Base-by-base conservation (phyloP, 371 early-diverging fungal genomes). In the Parasitella parasitica region DNA sequence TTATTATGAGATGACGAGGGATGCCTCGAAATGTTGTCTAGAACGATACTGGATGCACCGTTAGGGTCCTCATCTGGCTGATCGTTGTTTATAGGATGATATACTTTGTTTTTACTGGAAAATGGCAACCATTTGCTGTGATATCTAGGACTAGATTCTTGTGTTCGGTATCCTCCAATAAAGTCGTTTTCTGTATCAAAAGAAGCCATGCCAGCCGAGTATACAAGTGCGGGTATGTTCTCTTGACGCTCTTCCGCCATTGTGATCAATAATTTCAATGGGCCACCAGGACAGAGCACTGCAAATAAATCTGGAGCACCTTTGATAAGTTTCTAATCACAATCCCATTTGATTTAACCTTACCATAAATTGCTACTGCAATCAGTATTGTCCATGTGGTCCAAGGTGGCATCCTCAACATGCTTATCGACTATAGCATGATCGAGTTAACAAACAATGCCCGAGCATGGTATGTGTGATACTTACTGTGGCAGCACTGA, bases 161-260 rank as follows among this genome's bases (percentile, higher is more conserved):
- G 24, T 18, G 64, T 69, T 12, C 36, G n/a, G 36, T 69, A 69
- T 1, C 64, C 60, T n/a, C 51, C 60, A 30, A 57, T 39, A 34
- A 50, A 13, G 18, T 50, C 48, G 12, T 43, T 22, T 2, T 56
- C 30, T 5, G 38, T 41, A 15, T 69, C 64, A 24, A 64, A 50
- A 16, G 57, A 53, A 12, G 69, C 61, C 69, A 69, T 69, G 2
- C 69, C 64, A n/a, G 64, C 64, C 11, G 61, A 59, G 34, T 69
- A 69, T 8, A 69, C 52, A 27, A 69, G 36, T 4, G 69, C 69
- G 13, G 69, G 64, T 35, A 69, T 56, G 16, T 60, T 46, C 12
- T 69, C 64, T 26, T 69, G 55, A 27, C 69, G 57, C 34, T 69
- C 64, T 41, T 60, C 65, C 13, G 69, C 69, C n/a, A 69, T 61